phyloP scores from a whole-genome alignment of 2,329 filamentous ascomycete species.

The Ilyonectria sp. region DNA sequence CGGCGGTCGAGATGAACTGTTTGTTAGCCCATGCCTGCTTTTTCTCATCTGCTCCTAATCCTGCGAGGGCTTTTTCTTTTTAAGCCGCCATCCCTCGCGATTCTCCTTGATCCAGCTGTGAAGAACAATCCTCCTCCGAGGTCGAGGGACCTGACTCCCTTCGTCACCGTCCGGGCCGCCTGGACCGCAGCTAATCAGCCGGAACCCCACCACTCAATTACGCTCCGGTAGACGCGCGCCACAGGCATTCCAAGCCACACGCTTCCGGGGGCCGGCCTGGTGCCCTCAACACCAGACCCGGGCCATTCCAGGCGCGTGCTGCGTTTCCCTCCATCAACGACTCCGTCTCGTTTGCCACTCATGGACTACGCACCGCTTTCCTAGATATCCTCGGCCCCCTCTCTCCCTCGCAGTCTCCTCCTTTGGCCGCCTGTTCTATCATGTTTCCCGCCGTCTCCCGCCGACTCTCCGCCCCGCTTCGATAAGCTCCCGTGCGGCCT shows the following conservation, averaged over 20 bases:
- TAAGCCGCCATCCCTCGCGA: conserved; percentile 29
- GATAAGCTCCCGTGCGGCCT: conserved; percentile 21
- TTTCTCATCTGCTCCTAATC: not conserved
- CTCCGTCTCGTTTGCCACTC: conserved; percentile 6
- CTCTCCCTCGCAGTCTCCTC: not conserved
- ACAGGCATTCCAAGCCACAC: conserved; percentile 22
- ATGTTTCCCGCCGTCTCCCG: conserved; percentile 23
- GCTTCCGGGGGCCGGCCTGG: conserved; percentile 21
- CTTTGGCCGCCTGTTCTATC: conserved; percentile 10
- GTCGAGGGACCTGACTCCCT: not conserved
- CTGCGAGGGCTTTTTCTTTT: conserved; percentile 15
- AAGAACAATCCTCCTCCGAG: not conserved
- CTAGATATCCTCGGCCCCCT: not conserved
- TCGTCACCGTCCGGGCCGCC: conserved; percentile 5
- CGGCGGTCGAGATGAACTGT: conserved; percentile 8
- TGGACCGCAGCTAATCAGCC: not conserved
- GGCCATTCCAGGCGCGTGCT: conserved; percentile 8
- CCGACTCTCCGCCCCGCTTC: conserved; percentile 25
- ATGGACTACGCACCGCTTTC: conserved; percentile 9
- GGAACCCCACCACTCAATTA: conserved; percentile 16
- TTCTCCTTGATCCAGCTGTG: no score
- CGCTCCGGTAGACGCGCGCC: conserved; percentile 1
- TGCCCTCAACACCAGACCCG: conserved; percentile 28
- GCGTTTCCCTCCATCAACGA: conserved; percentile 12
- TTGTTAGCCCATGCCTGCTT: conserved; percentile 11